Percentiles rank a stretch among this genome's conserved stretches.
These are phyloP conservation scores for Aspergillus coremiiformis DNA, from an alignment of 495 filamentous ascomycete species.

Conservation along the genomic window DNA sequence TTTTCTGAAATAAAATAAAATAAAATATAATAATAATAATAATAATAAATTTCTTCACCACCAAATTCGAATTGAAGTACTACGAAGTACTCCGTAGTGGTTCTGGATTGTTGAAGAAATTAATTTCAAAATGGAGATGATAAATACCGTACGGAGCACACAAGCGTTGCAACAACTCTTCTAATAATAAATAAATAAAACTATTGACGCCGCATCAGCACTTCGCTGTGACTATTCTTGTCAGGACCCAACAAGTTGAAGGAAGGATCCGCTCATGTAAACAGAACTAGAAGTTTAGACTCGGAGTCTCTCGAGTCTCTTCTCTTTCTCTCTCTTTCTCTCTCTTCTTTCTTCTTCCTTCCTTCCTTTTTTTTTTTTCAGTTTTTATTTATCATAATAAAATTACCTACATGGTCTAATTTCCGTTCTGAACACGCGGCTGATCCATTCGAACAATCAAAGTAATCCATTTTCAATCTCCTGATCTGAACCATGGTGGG, in stretches of 20 bases:
- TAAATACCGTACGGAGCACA: not conserved
- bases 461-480: not conserved
- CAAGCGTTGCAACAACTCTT: not conserved
- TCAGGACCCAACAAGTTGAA: not conserved
- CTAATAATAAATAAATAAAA: slow-evolving; percentile 12
- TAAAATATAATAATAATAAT: slow-evolving; percentile 12
- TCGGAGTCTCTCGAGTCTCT: too few species aligned
- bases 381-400: not conserved
- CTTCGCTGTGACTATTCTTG: slow-evolving; percentile 5
- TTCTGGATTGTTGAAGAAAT: not conserved
- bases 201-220: slow-evolving; percentile 11
- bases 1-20: not conserved
- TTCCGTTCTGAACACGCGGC: not conserved
- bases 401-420: not conserved
- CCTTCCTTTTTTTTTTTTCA: not conserved
- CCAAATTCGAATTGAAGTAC: too few species aligned
- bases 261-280: not conserved
- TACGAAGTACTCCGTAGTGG: too few species aligned
- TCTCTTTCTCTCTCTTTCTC: not conserved
- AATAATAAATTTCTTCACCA: not conserved
- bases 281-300: not conserved
- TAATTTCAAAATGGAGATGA: not conserved
- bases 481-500: not conserved
- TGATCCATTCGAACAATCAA: not conserved
- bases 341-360: not conserved